Evolutionary conservation across 2,329 filamentous ascomycete species (phyloP).

Genomic region (Diplodia corticola): DNA sequence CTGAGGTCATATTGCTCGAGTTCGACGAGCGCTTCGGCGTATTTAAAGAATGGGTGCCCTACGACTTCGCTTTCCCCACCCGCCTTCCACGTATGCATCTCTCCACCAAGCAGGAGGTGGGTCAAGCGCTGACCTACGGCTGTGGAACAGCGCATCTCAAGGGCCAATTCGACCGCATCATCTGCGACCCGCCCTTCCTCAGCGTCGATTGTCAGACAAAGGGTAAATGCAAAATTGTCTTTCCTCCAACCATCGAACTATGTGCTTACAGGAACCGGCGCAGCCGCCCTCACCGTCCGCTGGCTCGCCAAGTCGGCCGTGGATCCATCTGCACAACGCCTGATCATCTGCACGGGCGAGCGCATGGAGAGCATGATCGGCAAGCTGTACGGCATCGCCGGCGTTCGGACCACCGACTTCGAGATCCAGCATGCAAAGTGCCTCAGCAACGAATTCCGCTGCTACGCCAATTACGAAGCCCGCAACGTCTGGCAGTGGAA

Average conservation of each 20-base stretch:
- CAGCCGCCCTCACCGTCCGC: slow-evolving; percentile 71
- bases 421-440: slow-evolving; percentile 69
- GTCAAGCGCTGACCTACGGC: not conserved
- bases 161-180: slow-evolving; percentile 65
- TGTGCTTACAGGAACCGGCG: not conserved
- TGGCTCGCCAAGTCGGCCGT: slow-evolving; percentile 65
- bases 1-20: slow-evolving; percentile 68
- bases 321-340: slow-evolving; percentile 33
- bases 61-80: slow-evolving; percentile 71
- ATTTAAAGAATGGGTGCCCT: slow-evolving; percentile 72
- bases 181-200: slow-evolving; percentile 77
- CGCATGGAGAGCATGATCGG: slow-evolving; percentile 66
- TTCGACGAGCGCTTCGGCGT: slow-evolving; percentile 72
- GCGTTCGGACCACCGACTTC: slow-evolving; percentile 66
- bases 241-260: too few species aligned
- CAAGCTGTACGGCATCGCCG: slow-evolving; percentile 67
- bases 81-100: slow-evolving; percentile 58
- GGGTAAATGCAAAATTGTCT: slow-evolving; percentile 47
- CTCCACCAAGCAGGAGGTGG: not conserved
- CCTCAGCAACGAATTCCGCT: slow-evolving; percentile 78
- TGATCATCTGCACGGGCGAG: slow-evolving; percentile 77
- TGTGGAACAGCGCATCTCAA: slow-evolving; percentile 55
- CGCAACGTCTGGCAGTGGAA: slow-evolving; percentile 46
- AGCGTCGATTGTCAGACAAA: slow-evolving; percentile 81
- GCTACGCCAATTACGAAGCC: slow-evolving; percentile 76